phyloP scores from a whole-genome alignment of 495 filamentous ascomycete species.

The Hypoxylon perforatum region DNA sequence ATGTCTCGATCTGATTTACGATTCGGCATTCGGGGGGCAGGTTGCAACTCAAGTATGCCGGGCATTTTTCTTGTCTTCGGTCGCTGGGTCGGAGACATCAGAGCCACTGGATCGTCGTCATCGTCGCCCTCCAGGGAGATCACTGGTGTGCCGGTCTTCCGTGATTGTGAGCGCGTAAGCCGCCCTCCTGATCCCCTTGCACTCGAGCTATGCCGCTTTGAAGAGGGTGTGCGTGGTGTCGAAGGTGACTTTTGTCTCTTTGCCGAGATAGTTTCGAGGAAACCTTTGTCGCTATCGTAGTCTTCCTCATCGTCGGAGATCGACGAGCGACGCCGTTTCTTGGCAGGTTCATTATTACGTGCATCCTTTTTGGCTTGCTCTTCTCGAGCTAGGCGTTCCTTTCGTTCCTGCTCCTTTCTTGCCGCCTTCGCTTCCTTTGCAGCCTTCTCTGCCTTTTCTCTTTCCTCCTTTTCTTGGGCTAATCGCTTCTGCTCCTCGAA shows the following conservation, averaged over 20 bases:
- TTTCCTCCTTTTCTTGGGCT: constrained; percentile 46
- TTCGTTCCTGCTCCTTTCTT: constrained; percentile 33
- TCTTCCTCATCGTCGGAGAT: constrained; percentile 28
- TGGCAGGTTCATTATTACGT: constrained; percentile 46
- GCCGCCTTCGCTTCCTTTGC: constrained; percentile 34
- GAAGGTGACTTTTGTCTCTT: constrained; percentile 31
- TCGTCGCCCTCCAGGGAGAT: constrained; percentile 30
- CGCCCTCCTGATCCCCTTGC: constrained; percentile 10
- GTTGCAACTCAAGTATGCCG: neutral
- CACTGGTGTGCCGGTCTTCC: constrained; percentile 11
- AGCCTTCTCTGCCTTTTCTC: constrained; percentile 49
- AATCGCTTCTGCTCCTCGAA: constrained; percentile 67
- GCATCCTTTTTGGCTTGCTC: constrained; percentile 42
- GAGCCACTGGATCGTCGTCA: constrained; percentile 19
- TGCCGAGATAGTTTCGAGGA: constrained; percentile 1
- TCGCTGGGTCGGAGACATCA: neutral
- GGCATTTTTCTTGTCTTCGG: neutral
- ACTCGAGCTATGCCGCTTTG: constrained; percentile 12
- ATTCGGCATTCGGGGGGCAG: neutral
- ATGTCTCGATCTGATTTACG: constrained; percentile 16
- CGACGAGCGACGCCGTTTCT: constrained; percentile 41
- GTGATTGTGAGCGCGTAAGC: constrained; percentile 13
- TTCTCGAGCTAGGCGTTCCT: constrained; percentile 38
- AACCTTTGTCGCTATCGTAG: constrained; percentile 28
- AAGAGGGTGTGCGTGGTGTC: constrained; percentile 27